Conservation (phyloP, 2,329 filamentous ascomycete species). For the Colletotrichum siamense region DNA sequence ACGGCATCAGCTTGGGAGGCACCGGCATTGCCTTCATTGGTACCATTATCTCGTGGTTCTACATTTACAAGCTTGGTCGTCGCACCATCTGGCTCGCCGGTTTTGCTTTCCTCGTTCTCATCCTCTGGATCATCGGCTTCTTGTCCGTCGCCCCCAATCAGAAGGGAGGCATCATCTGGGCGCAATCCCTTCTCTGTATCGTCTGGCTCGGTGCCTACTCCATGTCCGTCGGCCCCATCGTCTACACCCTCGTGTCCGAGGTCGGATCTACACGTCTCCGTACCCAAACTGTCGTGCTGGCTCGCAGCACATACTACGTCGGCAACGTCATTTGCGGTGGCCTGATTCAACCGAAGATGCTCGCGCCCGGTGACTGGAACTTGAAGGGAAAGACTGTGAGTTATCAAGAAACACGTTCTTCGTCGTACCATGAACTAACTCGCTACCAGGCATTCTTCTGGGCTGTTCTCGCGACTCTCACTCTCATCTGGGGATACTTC, state of each 20-base stretch:
- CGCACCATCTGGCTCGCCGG: conserved; percentile 48
- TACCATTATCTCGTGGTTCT: conserved; percentile 47
- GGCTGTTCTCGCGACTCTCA: conserved; percentile 40
- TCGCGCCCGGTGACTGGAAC: conserved; percentile 45
- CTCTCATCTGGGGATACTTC: conserved; percentile 47
- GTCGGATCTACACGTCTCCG: conserved; percentile 50
- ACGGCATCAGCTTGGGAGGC: conserved; percentile 46
- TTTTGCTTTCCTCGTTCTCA: conserved; percentile 38
- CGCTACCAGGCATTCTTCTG: conserved; percentile 45
- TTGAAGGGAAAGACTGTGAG: conserved; percentile 41
- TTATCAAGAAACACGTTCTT: neutral
- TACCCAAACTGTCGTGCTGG: conserved; percentile 51
- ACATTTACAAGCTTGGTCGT: conserved; percentile 46
- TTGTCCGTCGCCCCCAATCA: conserved; percentile 42
- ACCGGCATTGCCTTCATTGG: conserved; percentile 49
- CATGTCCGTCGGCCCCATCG: conserved; percentile 48
- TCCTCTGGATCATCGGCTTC: conserved; percentile 50
- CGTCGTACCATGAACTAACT: conserved; percentile 4
- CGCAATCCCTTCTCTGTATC: conserved; percentile 44
- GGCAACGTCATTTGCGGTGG: conserved; percentile 46
- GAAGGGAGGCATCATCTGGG: conserved; percentile 39
- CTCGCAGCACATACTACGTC: conserved; percentile 45
- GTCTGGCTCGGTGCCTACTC: conserved; percentile 51
- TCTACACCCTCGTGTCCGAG: conserved; percentile 51
- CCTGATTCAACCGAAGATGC: conserved; percentile 41